These are phyloP conservation scores for Aspergillus cejpii DNA, from an alignment of 2,329 filamentous ascomycete species.

Conservation along the genomic window DNA sequence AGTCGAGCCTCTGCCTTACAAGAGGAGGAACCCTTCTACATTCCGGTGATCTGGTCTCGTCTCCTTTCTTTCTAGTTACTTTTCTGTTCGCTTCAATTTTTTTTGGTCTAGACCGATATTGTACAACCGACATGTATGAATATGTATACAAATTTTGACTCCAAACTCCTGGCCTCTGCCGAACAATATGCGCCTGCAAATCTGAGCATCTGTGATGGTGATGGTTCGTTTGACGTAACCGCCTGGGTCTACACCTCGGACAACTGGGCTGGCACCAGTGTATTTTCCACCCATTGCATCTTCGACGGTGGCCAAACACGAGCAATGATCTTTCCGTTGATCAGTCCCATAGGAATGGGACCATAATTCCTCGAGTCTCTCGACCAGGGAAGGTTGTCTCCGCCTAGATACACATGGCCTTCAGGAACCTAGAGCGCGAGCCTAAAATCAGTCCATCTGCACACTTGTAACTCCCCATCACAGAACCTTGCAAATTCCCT, in stretches of 20 bases:
- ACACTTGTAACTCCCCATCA: background rate
- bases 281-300: constrained; percentile 35
- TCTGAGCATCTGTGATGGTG: background rate
- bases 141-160: constrained; percentile 30
- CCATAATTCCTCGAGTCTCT: constrained; percentile 83
- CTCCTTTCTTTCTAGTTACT: constrained; percentile 13
- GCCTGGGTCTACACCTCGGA: constrained; percentile 5
- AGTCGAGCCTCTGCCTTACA: constrained; percentile 61
- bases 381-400: constrained; percentile 79
- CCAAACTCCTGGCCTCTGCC: constrained; percentile 23
- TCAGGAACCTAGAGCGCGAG: constrained; percentile 63
- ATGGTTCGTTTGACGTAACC: background rate
- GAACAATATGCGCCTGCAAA: constrained; percentile 1
- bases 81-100: constrained; percentile 16
- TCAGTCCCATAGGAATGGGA: constrained; percentile 74
- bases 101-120: constrained; percentile 33
- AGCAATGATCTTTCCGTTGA: constrained; percentile 74
- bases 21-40: constrained; percentile 50
- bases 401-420: constrained; percentile 85
- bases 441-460: constrained; percentile 4
- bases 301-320: constrained; percentile 33
- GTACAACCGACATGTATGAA: constrained; percentile 41
- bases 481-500: background rate
- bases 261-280: constrained; percentile 29
- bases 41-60: constrained; percentile 33